These are phyloP conservation scores for Volvariella volvacea DNA, from an alignment of 1,284 basidiomycete species.

Conservation along the genomic window DNA sequence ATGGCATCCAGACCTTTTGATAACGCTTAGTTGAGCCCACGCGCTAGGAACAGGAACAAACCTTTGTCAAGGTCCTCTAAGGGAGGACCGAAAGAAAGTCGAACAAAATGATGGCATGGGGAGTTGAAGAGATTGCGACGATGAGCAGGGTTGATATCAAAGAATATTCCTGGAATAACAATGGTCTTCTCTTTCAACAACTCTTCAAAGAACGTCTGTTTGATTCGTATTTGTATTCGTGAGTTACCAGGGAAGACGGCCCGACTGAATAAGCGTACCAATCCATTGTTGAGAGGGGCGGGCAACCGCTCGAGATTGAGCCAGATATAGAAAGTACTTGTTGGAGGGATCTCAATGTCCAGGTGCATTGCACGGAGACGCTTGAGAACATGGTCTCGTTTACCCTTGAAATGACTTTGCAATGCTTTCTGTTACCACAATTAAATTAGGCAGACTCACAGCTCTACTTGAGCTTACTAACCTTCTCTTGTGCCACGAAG, in stretches of 20 bases:
- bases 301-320: constrained; percentile 76
- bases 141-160: constrained; percentile 81
- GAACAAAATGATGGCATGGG: constrained; percentile 86
- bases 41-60: constrained; percentile 17
- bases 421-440: constrained; percentile 48
- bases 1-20: constrained; percentile 81
- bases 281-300: constrained; percentile 78
- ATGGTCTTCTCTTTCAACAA: constrained; percentile 86
- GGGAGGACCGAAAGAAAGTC: constrained; percentile 85
- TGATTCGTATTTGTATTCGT: not conserved
- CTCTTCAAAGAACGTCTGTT: constrained; percentile 89
- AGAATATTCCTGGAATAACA: constrained; percentile 88
- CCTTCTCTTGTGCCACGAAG: constrained; percentile 67
- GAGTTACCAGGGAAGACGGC: too few relatives aligned
- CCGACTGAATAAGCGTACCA: constrained; percentile 39
- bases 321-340: constrained; percentile 89
- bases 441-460: not conserved
- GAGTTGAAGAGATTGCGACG: constrained; percentile 84
- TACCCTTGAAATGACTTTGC: constrained; percentile 85
- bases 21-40: not conserved
- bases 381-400: constrained; percentile 83
- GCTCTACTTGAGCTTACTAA: constrained; percentile 17
- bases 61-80: constrained; percentile 79
- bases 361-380: constrained; percentile 77
- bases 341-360: constrained; percentile 69